A percentile compares a stretch with the other conserved stretches of the same genome.
These are phyloP conservation scores for Xerocomus brunneocitrinus DNA, from an alignment of 768 basidiomycete species.

Conservation along the genomic window DNA sequence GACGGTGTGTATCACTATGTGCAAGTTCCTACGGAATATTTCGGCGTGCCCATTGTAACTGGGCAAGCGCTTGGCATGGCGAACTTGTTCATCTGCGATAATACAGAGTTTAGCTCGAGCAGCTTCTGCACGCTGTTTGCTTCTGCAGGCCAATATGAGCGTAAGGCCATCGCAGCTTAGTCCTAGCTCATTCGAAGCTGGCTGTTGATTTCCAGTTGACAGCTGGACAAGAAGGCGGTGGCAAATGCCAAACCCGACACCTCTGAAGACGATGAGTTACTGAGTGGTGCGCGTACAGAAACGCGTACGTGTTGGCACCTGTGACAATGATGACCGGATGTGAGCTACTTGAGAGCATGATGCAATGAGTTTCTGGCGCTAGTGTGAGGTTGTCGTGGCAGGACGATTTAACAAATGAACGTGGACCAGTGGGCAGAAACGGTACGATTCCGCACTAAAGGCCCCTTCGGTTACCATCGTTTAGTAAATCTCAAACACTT, in stretches of 20 bases:
- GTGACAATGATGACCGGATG: slow-evolving; percentile 60
- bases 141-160: slow-evolving; percentile 79
- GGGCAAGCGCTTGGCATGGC: slow-evolving; percentile 29
- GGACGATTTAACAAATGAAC: background rate
- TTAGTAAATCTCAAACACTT: too few relatives aligned
- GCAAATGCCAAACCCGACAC: slow-evolving; percentile 81
- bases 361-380: background rate
- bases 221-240: slow-evolving; percentile 71
- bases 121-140: slow-evolving; percentile 52
- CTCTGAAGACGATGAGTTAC: slow-evolving; percentile 48
- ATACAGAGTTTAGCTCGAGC: slow-evolving; percentile 53
- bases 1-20: slow-evolving; percentile 55
- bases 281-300: background rate
- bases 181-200: slow-evolving; percentile 12
- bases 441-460: background rate
- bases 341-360: slow-evolving; percentile 26
- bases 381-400: background rate
- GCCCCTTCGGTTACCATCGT: background rate
- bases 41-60: slow-evolving; percentile 51
- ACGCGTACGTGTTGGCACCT: slow-evolving; percentile 60
- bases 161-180: slow-evolving; percentile 53
- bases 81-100: slow-evolving; percentile 53
- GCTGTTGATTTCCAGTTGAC: slow-evolving; percentile 41
- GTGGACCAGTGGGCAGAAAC: too few relatives aligned
- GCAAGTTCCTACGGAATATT: slow-evolving; percentile 53